Evolutionary conservation across 805 yeast genomes (phyloP).

Genomic region (Zygotorulaspora florentina): DNA sequence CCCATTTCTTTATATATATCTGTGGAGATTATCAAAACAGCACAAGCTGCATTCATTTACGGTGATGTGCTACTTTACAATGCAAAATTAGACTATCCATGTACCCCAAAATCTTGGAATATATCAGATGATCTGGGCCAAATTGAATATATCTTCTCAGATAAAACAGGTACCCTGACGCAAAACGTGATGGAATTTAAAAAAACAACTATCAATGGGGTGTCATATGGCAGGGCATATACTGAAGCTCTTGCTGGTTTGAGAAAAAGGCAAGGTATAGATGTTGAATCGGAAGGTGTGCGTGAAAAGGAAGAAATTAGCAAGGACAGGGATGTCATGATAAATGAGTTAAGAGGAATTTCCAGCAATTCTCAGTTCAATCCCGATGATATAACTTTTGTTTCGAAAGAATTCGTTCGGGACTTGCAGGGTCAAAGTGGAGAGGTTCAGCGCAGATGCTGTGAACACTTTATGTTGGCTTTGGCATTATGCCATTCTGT

Average conservation of each 20-base stretch:
- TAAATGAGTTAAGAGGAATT: slow-evolving; percentile 40
- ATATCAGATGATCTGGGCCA: slow-evolving; percentile 85
- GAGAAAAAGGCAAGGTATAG: slow-evolving; percentile 71
- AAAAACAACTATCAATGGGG: slow-evolving; percentile 71
- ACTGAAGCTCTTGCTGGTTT: slow-evolving; percentile 81
- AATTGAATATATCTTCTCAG: slow-evolving; percentile 79
- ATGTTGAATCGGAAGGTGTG: slow-evolving; percentile 58
- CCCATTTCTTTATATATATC: slow-evolving; percentile 82
- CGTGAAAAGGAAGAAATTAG: slow-evolving; percentile 51
- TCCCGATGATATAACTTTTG: slow-evolving; percentile 63
- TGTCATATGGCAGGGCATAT: slow-evolving; percentile 71
- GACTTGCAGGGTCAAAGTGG: slow-evolving; percentile 51
- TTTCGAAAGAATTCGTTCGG: slow-evolving; percentile 60
- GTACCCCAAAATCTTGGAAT: slow-evolving; percentile 81
- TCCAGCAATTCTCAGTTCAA: slow-evolving; percentile 40
- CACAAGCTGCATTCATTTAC: slow-evolving; percentile 75
- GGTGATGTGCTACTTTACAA: slow-evolving; percentile 73
- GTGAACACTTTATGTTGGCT: slow-evolving; percentile 72
- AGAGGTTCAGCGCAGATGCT: slow-evolving; percentile 48
- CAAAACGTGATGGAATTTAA: slow-evolving; percentile 85
- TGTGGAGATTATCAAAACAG: slow-evolving; percentile 75
- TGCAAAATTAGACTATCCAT: slow-evolving; percentile 66
- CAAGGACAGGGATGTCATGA: slow-evolving; percentile 58
- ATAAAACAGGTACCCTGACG: slow-evolving; percentile 80
- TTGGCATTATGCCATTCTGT: slow-evolving; percentile 79